These are phyloP conservation scores for Lippia alba DNA, from an alignment of 305 asterid genomes.

Conservation along the genomic window DNA sequence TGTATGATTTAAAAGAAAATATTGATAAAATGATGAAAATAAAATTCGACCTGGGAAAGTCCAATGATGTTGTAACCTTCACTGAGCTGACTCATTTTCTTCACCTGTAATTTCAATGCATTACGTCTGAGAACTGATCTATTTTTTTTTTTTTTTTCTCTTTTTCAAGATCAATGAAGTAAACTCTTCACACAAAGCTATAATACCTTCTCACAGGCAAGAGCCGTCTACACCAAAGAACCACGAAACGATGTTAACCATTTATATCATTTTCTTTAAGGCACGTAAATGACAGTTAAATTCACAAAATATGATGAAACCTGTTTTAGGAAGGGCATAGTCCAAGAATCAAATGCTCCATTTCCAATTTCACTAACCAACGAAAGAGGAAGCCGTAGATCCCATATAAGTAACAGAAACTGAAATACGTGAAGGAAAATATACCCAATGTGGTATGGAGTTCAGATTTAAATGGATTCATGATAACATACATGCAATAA, in stretches of 20 bases:
- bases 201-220: conserved; percentile 85
- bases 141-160: conserved; percentile 15
- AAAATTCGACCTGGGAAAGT: conserved; percentile 77
- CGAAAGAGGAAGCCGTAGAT: background rate
- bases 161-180: conserved; percentile 23
- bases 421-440: conserved; percentile 1
- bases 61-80: conserved; percentile 84
- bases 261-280: conserved; percentile 6
- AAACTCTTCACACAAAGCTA: conserved; percentile 35
- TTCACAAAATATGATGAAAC: conserved; percentile 37
- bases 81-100: conserved; percentile 73
- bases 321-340: conserved; percentile 75
- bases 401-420: background rate
- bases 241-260: conserved; percentile 6
- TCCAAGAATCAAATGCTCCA: conserved; percentile 86
- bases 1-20: background rate
- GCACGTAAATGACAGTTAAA: conserved; percentile 17
- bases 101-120: conserved; percentile 60
- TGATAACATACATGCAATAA: conserved; percentile 73
- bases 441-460: background rate
- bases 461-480: conserved; percentile 24
- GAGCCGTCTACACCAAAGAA: conserved; percentile 54
- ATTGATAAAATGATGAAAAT: background rate
- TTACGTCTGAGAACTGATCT: conserved; percentile 37
- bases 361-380: conserved; percentile 74